A percentile compares a stretch with the other conserved stretches of the same genome.
Evolutionary conservation across 495 filamentous ascomycete species (phyloP).

Genomic region (Lepraria neglecta): DNA sequence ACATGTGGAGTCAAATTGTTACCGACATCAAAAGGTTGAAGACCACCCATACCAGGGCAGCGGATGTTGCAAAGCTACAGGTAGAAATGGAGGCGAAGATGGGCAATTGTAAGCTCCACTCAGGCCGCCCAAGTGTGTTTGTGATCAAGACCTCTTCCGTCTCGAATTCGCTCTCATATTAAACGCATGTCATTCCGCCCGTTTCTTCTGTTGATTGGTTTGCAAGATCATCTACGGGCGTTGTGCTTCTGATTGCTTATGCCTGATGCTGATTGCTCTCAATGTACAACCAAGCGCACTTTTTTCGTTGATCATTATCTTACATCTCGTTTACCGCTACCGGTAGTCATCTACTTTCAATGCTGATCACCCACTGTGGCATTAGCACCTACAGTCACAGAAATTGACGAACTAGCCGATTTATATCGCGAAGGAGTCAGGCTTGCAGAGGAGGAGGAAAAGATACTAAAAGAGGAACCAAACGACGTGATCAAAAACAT

Average conservation of each 20-base stretch:
- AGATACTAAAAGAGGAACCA: conserved; percentile 51
- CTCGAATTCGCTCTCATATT: too few species aligned
- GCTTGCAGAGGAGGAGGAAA: conserved; percentile 55
- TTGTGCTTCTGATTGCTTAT: too few species aligned
- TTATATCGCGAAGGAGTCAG: conserved; percentile 59
- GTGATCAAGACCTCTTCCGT: too few species aligned
- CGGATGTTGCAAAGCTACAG: conserved; percentile 46
- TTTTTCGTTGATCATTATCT: too few species aligned
- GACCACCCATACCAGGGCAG: conserved; percentile 32
- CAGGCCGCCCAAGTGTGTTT: not conserved
- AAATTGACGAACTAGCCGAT: conserved; percentile 43
- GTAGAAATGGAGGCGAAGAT: conserved; percentile 42
- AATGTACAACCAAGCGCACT: too few species aligned
- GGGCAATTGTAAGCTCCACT: conserved; percentile 16
- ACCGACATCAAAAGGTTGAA: conserved; percentile 44
- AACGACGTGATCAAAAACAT: conserved; percentile 55
- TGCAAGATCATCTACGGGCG: too few species aligned
- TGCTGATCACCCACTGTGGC: not conserved
- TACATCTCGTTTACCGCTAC: too few species aligned
- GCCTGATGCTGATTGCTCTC: too few species aligned
- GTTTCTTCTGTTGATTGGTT: too few species aligned
- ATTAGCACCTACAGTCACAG: conserved; percentile 20
- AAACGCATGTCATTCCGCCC: too few species aligned
- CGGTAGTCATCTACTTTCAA: too few species aligned
- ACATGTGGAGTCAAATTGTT: conserved; percentile 58